Base-by-base conservation (phyloP, 768 basidiomycete genomes). In the Paxillus involutus region DNA sequence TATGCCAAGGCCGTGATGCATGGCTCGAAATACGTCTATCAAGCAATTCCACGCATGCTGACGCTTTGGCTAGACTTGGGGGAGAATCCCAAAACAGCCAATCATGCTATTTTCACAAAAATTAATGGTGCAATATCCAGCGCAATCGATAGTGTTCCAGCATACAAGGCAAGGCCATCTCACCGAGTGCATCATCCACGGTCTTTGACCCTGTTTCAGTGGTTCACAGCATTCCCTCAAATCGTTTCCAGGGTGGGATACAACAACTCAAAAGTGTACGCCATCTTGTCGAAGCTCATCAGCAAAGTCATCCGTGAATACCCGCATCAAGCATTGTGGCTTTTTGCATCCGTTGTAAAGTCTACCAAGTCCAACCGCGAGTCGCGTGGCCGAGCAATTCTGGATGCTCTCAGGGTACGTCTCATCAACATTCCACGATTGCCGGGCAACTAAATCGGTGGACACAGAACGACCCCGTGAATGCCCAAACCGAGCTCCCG, bases 11-110 rank as follows among this genome's bases (percentile, higher is more conserved):
- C 94, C 1, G 84, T 95, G 44, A 76, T 77, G 63, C 73, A 79
- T 64, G 97, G 97, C 16, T 92, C 94, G 36, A 99, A 99, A 76
- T 97, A 89, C 68, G 87, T 96, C 21, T 98, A 96, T 68, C 96
- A 96, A 67, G 93, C 94, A 0, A 84, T 99, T 56, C 95, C 97
- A 0, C 85, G 97, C 39, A 78, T 98, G 57, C 78, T 99, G 9
- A 98, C 94, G 0, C 82, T 99, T 30, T 99, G 95, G 94, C 74
- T 98, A 47, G 94, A 97, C 68, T 69, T 91, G 54, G 94, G 88
- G n/a, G 94, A 94, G 64, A 58, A 66, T 24, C 44, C 53, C 10
- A 66, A 53, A 37, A 40, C 37, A n/a, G 29, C 59, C 12, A 58
- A 63, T 4, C 67, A 72, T 13, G 71, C 80, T 17, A 53, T 70